Base-by-base conservation (phyloP, 345 rosid species). In the Eucalyptus curtisii region DNA sequence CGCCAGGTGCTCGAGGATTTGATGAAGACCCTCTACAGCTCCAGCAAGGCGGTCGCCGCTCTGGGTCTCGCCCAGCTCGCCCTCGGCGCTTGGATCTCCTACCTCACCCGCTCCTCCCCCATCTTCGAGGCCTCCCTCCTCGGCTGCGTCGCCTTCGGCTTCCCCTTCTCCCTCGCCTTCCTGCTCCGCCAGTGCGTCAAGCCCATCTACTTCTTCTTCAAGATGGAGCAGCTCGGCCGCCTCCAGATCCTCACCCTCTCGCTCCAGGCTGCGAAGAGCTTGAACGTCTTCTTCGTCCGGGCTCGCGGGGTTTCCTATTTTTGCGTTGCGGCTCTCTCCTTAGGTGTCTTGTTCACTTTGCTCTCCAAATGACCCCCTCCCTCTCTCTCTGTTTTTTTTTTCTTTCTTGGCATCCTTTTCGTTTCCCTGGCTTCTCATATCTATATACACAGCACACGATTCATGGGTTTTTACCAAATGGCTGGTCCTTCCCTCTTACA, bases 181-280 rank as follows among this genome's bases (percentile, higher is more conserved):
- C 90, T 97, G 97, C 14, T 98, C 90, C 93, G 99, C 90, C 94
- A 94, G 48, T 95, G 96, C 13, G 84, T 97, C 93, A 97, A 96
- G 94, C 96, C 97, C 7, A 97, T 98, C 95, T 90, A 91, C 90
- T 97, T 98, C 93, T 94, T 96, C 89, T 96, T 93, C 92, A 96
- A 95, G 93, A 97, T 95, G 98, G 99, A 97, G 92, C 97, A 97
- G 91, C 90, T 87, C 61, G 98, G 98, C 7, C 94, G 99, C 93
- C 85, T 97, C 89, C 98, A 97, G 95, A 95, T 97, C 90, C 92
- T 97, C 25, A 96, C 99, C 27, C 91, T 96, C 76, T 91, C 95
- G 1, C 96, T 96, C 86, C 98, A 96, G 93, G 94, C 95, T 57
- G 93, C 96, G 24, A 98, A 98, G 93, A 94, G 95, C 88, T 91